Conservation (phyloP, 768 basidiomycete species). For the Crucibulum laeve region DNA sequence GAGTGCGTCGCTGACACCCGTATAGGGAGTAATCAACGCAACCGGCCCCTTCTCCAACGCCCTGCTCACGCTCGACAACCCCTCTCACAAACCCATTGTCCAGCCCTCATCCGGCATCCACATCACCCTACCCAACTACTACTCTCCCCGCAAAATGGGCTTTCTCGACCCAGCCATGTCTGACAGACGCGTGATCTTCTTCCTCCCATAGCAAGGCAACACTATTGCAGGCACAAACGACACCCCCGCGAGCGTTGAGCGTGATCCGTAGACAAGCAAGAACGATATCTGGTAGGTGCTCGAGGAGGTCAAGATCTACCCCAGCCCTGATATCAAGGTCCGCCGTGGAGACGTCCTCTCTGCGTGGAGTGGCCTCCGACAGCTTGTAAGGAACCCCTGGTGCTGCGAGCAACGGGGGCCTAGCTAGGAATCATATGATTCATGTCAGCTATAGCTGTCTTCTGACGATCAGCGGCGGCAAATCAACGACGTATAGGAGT, state of each 20-base stretch:
- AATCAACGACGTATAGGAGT: constrained; percentile 96
- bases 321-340: constrained; percentile 90
- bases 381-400: constrained; percentile 81
- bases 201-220: constrained; percentile 97
- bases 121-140: constrained; percentile 96
- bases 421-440: constrained; percentile 94
- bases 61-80: constrained; percentile 77
- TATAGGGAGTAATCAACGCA: constrained; percentile 90
- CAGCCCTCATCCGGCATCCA: constrained; percentile 92
- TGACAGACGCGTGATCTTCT: constrained; percentile 97
- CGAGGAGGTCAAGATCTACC: constrained; percentile 86
- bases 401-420: constrained; percentile 67
- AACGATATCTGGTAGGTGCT: constrained; percentile 97
- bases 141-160: constrained; percentile 92
- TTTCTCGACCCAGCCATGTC: constrained; percentile 92
- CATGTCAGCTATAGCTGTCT: constrained; percentile 76
- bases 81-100: constrained; percentile 78
- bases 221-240: constrained; percentile 98
- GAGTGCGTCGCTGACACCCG: neutral
- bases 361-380: constrained; percentile 91
- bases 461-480: constrained; percentile 93
- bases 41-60: constrained; percentile 93
- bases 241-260: constrained; percentile 51
- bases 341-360: constrained; percentile 91
- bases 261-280: constrained; percentile 68